Percentiles rank a stretch among this genome's conserved stretches.
Conservation (phyloP, 2,329 filamentous ascomycete species). For the Aspergillus sp. region DNA sequence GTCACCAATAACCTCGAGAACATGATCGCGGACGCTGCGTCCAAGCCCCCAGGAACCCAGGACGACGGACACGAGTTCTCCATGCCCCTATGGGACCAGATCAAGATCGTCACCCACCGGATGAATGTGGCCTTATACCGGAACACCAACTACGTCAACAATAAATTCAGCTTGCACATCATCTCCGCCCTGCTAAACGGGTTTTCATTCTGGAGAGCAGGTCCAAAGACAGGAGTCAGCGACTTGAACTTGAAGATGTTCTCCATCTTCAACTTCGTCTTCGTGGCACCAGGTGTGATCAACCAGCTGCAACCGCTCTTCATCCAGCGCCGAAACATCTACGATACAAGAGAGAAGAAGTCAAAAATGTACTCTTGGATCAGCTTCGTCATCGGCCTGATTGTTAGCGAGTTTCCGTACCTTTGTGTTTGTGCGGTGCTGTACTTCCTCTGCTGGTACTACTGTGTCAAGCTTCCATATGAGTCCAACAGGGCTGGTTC, state of each 20-base stretch:
- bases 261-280: conserved; percentile 48
- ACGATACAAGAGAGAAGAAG: conserved; percentile 60
- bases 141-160: conserved; percentile 66
- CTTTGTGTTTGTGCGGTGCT: conserved; percentile 46
- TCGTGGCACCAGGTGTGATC: conserved; percentile 59
- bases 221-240: too few relatives aligned
- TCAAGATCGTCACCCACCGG: conserved; percentile 63
- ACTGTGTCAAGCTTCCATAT: not conserved
- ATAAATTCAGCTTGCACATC: conserved; percentile 60
- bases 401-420: conserved; percentile 50
- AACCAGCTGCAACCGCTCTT: conserved; percentile 62
- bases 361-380: conserved; percentile 63
- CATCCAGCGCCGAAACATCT: conserved; percentile 57
- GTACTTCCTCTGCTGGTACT: conserved; percentile 59
- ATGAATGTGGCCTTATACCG: conserved; percentile 66
- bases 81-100: conserved; percentile 63
- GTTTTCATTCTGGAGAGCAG: conserved; percentile 59
- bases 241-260: not conserved
- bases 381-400: conserved; percentile 57
- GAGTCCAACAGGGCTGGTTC: not conserved
- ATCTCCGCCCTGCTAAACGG: conserved; percentile 50
- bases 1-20: conserved; percentile 63
- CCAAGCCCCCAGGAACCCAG: conserved; percentile 45
- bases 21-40: conserved; percentile 53
- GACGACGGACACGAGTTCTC: conserved; percentile 62